These are phyloP conservation scores for Tolypocladium capitatum DNA, from an alignment of 2,329 filamentous ascomycete species.

Conservation along the genomic window DNA sequence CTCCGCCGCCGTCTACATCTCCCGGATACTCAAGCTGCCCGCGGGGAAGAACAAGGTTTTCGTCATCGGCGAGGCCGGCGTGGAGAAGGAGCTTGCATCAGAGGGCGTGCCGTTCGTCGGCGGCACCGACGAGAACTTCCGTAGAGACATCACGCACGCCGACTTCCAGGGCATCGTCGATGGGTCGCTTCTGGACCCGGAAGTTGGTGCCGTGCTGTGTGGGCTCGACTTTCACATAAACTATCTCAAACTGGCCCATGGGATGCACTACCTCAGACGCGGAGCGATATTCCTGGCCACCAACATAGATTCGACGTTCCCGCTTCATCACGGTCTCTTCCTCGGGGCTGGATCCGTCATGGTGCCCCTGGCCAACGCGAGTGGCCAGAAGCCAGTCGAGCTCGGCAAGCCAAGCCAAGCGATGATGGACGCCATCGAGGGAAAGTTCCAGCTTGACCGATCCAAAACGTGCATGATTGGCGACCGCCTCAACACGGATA, in stretches of 20 bases:
- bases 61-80: constrained; percentile 79
- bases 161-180: constrained; percentile 73
- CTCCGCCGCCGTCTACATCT: constrained; percentile 90
- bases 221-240: constrained; percentile 92
- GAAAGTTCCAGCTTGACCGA: constrained; percentile 82
- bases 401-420: constrained; percentile 93
- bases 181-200: constrained; percentile 63
- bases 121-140: constrained; percentile 67
- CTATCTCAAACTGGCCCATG: constrained; percentile 80
- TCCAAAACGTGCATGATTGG: constrained; percentile 88
- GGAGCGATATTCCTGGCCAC: constrained; percentile 85
- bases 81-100: constrained; percentile 73
- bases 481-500: constrained; percentile 88
- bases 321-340: constrained; percentile 70
- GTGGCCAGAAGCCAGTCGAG: constrained; percentile 54
- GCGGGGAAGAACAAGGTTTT: constrained; percentile 82
- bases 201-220: constrained; percentile 79
- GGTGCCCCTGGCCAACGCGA: constrained; percentile 64
- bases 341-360: constrained; percentile 79
- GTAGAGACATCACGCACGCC: constrained; percentile 64
- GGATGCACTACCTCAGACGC: constrained; percentile 70
- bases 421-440: constrained; percentile 99
- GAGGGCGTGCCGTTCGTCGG: constrained; percentile 73
- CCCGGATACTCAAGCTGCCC: constrained; percentile 72
- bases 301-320: constrained; percentile 83